Evolutionary conservation across 2,329 filamentous ascomycete species (phyloP).

Genomic region (Penicillium sp.): DNA sequence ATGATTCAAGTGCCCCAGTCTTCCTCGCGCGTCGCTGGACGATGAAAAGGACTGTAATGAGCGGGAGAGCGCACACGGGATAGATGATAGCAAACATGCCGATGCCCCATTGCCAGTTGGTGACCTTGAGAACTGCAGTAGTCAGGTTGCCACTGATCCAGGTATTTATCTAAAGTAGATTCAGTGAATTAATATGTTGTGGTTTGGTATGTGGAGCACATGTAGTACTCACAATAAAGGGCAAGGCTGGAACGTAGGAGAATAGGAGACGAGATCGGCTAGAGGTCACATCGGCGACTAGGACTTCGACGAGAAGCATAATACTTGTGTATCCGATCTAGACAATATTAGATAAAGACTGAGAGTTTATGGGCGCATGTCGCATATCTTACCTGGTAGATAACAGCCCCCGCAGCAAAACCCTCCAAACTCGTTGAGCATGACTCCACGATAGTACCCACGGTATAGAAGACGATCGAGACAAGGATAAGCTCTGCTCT

Average conservation of each 20-base stretch:
- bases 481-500: constrained; percentile 58
- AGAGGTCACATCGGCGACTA: constrained; percentile 64
- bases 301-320: constrained; percentile 61
- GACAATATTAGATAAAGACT: neutral
- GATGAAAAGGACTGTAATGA: constrained; percentile 53
- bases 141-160: constrained; percentile 63
- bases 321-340: constrained; percentile 62
- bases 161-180: constrained; percentile 50
- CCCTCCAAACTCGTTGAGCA: constrained; percentile 48
- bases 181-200: neutral
- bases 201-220: no score
- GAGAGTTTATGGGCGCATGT: no score
- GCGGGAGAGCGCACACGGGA: constrained; percentile 55
- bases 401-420: constrained; percentile 58
- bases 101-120: constrained; percentile 61
- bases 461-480: constrained; percentile 56
- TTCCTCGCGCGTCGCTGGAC: constrained; percentile 54
- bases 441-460: constrained; percentile 58
- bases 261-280: constrained; percentile 62
- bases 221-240: constrained; percentile 49
- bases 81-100: constrained; percentile 65
- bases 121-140: constrained; percentile 48
- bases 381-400: constrained; percentile 50
- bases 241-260: constrained; percentile 61
- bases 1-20: constrained; percentile 48